Base-by-base conservation (phyloP, 768 basidiomycete genomes). In the Boletus tomentosulus region DNA sequence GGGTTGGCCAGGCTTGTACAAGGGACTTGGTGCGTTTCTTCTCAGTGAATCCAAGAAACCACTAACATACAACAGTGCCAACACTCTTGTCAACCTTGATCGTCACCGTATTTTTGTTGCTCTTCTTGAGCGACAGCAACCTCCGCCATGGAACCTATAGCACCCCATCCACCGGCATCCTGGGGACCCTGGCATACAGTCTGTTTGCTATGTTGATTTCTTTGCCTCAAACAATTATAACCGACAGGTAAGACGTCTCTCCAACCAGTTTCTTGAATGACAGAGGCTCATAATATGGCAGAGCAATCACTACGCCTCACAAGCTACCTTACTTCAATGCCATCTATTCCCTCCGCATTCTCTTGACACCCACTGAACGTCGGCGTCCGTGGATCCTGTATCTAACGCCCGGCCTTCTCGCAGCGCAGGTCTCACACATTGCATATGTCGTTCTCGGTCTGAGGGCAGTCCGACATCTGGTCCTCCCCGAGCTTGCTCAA, bases 251-350 rank as follows among this genome's bases (percentile, higher is more conserved):
- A 43, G 80, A 45, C 15, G 22, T 46, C 42, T 37, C 38, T 48
- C 38, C 22, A 12, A 3, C 24, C 9, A 13, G 10, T 12, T 27
- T 34, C 15, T 11, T 39, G 38, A 27, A 31, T 19, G 25, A 53
- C 39, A 41, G 27, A 31, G 9, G 50, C 48, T 55, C 19, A 53
- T 46, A 15, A 44, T 25, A 54, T 46, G 48, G 22, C 58, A 93
- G 91, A 39, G 79, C 92, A 2, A 87, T 93, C 57, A 91, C 87
- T 1, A 93, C 92, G 1, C 91, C 91, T 0, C 82, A 88, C 69
- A 84, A 78, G 64, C 74, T 94, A 33, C 79, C 85, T 3, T 90
- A 80, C 63, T 77, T 86, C 62, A 73, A 78, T 33, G 73, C 78
- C 2, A 63, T 78, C 51, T 74, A 79, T 56, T 80, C 86, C 19